phyloP scores from a whole-genome alignment of 2,329 filamentous ascomycete genomes.

The Clarireedia hainanense region DNA sequence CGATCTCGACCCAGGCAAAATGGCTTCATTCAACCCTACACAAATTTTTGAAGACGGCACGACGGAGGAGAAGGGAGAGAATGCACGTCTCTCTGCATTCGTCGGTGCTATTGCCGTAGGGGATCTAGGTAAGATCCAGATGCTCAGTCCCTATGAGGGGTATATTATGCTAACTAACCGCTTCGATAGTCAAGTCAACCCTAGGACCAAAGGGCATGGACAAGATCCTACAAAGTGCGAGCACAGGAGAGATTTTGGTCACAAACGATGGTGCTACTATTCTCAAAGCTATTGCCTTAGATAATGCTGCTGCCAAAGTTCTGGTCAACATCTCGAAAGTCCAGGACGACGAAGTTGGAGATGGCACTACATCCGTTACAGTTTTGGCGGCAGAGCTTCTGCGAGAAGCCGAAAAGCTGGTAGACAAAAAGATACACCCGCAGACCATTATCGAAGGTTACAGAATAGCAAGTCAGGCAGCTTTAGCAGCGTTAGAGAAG shows the following conservation, averaged over 20 bases:
- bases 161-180: conserved; percentile 6
- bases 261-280: conserved; percentile 99
- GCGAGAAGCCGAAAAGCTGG: conserved; percentile 91
- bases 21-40: conserved; percentile 69
- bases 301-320: conserved; percentile 97
- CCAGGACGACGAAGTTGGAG: conserved; percentile 96
- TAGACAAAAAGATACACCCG: conserved; percentile 97
- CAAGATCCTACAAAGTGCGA: conserved; percentile 58
- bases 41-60: conserved; percentile 98
- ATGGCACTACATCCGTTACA: conserved; percentile 96
- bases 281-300: conserved; percentile 93
- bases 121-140: conserved; percentile 47
- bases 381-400: conserved; percentile 92
- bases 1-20: conserved; percentile 14
- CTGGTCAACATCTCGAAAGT: conserved; percentile 99
- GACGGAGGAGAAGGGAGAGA: conserved; percentile 96
- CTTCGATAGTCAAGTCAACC: conserved; percentile 74
- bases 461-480: conserved; percentile 89
- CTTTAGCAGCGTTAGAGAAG: conserved; percentile 74
- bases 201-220: conserved; percentile 98
- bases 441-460: conserved; percentile 99
- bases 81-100: conserved; percentile 96
- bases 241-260: conserved; percentile 94
- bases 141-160: conserved; percentile 4
- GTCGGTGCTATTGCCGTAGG: conserved; percentile 97